A percentile compares a stretch with the other conserved stretches of the same genome.
phyloP scores from a whole-genome alignment of 129 eudicot species.

The Escallonia herrerae region DNA sequence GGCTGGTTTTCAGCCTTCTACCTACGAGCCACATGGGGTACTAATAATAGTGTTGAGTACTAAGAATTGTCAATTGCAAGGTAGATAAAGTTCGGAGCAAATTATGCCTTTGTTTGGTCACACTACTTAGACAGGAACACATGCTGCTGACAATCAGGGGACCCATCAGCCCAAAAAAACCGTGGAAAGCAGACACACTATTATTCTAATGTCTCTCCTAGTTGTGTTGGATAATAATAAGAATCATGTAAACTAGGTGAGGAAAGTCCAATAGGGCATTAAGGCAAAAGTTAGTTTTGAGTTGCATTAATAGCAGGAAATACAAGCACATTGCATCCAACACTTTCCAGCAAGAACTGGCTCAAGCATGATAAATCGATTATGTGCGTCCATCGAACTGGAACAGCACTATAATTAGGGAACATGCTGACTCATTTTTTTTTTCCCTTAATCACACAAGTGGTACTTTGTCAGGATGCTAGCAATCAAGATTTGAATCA shows the following conservation, averaged over 20 bases:
- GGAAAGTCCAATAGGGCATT: background rate
- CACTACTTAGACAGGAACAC: constrained; percentile 15
- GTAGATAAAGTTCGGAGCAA: background rate
- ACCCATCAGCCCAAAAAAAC: constrained; percentile 11
- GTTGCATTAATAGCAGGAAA: constrained; percentile 5
- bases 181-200: constrained; percentile 15
- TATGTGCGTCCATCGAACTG: too few relatives aligned
- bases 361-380: background rate
- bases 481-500: constrained; percentile 1
- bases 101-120: background rate
- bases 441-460: background rate
- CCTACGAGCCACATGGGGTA: constrained; percentile 18
- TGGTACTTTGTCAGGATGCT: background rate
- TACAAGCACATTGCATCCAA: background rate
- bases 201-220: constrained; percentile 16
- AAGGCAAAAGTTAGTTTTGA: background rate
- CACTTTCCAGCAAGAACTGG: constrained; percentile 1
- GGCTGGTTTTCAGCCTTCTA: background rate
- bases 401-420: too few relatives aligned
- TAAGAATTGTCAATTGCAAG: background rate
- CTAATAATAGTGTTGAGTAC: background rate
- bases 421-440: too few relatives aligned
- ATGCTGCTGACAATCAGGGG: constrained; percentile 13
- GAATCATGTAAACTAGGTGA: constrained; percentile 1
- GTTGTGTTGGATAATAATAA: constrained; percentile 13